Evolutionary conservation across 164 flowering plant genomes (phyloP), one percentile per base, ranked within the genome.

Genomic region (Sextonia rubra): DNA sequence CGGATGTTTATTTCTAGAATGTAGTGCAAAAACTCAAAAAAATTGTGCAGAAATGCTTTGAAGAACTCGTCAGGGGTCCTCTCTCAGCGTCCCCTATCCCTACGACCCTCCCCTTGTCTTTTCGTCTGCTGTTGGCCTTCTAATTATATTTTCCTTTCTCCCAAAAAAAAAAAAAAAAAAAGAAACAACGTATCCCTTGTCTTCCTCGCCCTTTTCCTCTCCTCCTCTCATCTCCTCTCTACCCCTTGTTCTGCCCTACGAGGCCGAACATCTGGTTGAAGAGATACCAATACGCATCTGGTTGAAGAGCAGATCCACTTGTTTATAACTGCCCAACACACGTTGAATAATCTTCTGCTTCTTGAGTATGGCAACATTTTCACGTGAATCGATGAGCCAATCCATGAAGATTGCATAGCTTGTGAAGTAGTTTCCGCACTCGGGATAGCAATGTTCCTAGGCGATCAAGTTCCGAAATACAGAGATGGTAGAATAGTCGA

Each of bases 1-100:
- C 73, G 82, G 82, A 63, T 86, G 88, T 58, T 75, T 77, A 61
- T 93, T 89, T 82, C 75, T 87, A 56, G 98, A 93, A 78, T 93
- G 97, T 26, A 93, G 97, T 77, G 97, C 95, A 12, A 91, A 80
- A 84, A 93, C 90, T 63, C 79, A 80, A 69, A 86, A 85, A 71
- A 89, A 90, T 71, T n/a, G 92, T 93, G 66, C 79, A 78, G 15
- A 83, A 82, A 74, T 89, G 93, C 79, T 93, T 93, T 75, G 85
- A 75, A 72, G 89, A 91, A 65, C 94, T 93, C 72, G 75, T 78
- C 11, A 89, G 96, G 98, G n/a, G n/a, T n/a, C n/a, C n/a, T n/a
- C n/a, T n/a, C n/a, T n/a, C n/a, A n/a, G n/a, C n/a, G n/a, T n/a
- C n/a, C n/a, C n/a, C n/a, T n/a, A n/a, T n/a, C n/a, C n/a, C n/a